Evolutionary conservation across 495 filamentous ascomycete species (phyloP), one percentile per base, ranked within the genome.

Genomic region (Neohortaea acidophila): DNA sequence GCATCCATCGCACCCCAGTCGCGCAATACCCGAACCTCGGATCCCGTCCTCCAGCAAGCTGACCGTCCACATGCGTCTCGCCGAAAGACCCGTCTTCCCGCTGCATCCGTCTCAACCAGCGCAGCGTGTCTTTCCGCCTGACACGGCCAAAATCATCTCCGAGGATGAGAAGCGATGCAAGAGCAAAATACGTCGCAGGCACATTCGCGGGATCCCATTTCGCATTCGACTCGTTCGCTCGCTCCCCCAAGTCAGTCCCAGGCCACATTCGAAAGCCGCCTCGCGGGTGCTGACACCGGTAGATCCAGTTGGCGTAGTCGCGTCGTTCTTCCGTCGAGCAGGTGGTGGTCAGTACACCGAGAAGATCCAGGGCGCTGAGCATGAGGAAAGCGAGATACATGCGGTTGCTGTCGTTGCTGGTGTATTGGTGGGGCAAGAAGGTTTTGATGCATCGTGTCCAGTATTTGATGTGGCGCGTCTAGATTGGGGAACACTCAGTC

Each of bases 381-480:
- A 79, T 81, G 63, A 97, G 91, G 61, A 76, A 94, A 41, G 78
- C 84, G 14, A 96, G 72, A 1, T 77, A 79, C 58, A 94, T 78
- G 46, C 89, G 85, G 56, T 81, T 84, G 37, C 79, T 80, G 59
- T 97, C 89, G 55, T 77, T 87, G 51, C 72, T 67, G 28, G 75
- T 84, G 64, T 96, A 96, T 43, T 72, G 66, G 36, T 68, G 65
- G 1, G 89, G 89, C 3, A 97, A 74, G 33, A 75, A 67, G 24
- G 84, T 77, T 50, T 79, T 83, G 29, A 87, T 69, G 48, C 85
- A 93, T 54, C 85, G 76, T 44, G 83, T 72, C 78, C 87, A 96
- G 68, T 94, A 97, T 53, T 78, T 83, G 52, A 87, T 65, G 58
- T 97, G 89, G 19, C 46, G 46, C 5, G 36, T 12, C 46, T 49